phyloP scores from a whole-genome alignment of 257 asterid species.

The Solanum etuberosum region DNA sequence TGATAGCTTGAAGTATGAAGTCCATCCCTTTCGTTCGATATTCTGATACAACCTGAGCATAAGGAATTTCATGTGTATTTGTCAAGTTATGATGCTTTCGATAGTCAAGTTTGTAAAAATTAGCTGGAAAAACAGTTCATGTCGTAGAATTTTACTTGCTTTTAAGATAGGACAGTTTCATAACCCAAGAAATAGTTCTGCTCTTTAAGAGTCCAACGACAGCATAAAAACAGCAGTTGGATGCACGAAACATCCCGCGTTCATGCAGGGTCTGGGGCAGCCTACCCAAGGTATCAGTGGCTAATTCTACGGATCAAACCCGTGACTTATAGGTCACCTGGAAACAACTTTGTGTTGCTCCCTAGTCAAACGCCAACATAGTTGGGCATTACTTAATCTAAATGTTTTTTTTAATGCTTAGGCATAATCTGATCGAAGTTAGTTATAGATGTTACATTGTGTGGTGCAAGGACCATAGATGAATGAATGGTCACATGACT shows the following conservation, averaged over 20 bases:
- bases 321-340: background rate
- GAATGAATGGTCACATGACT: background rate
- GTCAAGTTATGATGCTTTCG: background rate
- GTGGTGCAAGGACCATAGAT: background rate
- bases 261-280: background rate
- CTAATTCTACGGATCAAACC: background rate
- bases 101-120: background rate
- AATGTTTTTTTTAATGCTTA: background rate
- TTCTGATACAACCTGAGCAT: conserved; percentile 63
- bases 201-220: background rate
- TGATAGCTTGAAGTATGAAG: conserved; percentile 74
- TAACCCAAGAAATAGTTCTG: background rate
- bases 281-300: background rate
- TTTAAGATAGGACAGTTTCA: background rate
- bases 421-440: background rate
- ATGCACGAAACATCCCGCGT: background rate
- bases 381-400: background rate
- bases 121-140: background rate
- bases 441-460: background rate
- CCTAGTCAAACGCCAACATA: background rate
- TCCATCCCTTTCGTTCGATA: conserved; percentile 61
- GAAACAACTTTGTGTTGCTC: background rate
- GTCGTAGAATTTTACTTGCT: background rate
- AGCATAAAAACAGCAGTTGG: background rate
- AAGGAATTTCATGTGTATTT: background rate